Base-by-base conservation (phyloP, 169 alveolate genomes). In the Cryptosporidium tyzzeri region DNA sequence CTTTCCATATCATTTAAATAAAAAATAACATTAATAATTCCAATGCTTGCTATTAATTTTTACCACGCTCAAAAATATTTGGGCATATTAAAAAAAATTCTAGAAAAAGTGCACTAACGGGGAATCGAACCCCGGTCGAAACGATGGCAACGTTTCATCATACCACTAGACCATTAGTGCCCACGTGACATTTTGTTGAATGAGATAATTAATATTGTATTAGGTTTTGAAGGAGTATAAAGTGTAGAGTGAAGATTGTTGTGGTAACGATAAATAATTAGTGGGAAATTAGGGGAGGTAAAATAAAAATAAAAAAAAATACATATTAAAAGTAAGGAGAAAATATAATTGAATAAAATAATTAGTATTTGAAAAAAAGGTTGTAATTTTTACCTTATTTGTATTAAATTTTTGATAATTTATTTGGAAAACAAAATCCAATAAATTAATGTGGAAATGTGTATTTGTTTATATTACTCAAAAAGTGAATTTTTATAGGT, bases 71-170 rank as follows among this genome's bases (percentile, higher is more conserved):
- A 55, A 55, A n/a, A n/a, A n/a, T 21, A 6, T 53, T 0, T 55
- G 23, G 23, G 18, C 67, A 31, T 1, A 31, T 5, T 0, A 5
- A 71, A 71, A 10, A 33, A 33, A 37, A 55, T 0, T 0, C 0
- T 35, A 0, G 10, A 67, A 93, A 91, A 91, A 80, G 71, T 93
- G 96, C 96, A 92, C 91, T 93, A 91, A 80, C 96, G 95, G 96
- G 96, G 96, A 93, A 91, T 93, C 94, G 96, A 93, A 93, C 96
- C 96, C 96, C 95, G 96, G 96, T 92, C 96, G 93, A 73, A 84
- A 85, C 96, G 94, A 93, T 93, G 96, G 96, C 95, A 93, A 93
- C 94, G 96, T 89, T 86, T 74, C 93, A 93, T 93, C 91, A 85
- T 93, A 92, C 96, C 96, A 91, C 95, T 93, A 92, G 91, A 93